phyloP scores from a whole-genome alignment of 805 yeast genomes.

The Groenewaldozyma tartarivorans region DNA sequence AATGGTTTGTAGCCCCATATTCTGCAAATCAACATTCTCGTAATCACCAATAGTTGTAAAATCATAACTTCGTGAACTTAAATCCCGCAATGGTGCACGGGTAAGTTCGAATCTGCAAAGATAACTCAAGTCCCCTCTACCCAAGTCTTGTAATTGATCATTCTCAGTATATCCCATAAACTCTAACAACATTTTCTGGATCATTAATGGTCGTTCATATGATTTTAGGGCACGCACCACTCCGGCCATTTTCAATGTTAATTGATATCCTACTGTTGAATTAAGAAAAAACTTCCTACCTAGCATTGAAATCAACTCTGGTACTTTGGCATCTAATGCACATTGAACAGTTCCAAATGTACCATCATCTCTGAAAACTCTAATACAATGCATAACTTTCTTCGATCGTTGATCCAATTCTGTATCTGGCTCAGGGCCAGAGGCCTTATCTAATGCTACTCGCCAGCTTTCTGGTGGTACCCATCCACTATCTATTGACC shows the following conservation, averaged over 20 bases:
- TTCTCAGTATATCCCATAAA: slow-evolving; percentile 69
- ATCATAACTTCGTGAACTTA: slow-evolving; percentile 64
- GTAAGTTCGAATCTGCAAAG: slow-evolving; percentile 72
- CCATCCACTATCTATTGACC: slow-evolving; percentile 14
- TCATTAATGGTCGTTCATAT: slow-evolving; percentile 65
- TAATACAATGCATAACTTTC: slow-evolving; percentile 30
- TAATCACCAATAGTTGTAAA: slow-evolving; percentile 45
- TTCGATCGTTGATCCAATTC: slow-evolving; percentile 6
- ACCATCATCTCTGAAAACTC: slow-evolving; percentile 76
- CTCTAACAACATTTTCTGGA: slow-evolving; percentile 63
- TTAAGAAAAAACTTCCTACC: slow-evolving; percentile 72
- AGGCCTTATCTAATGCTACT: slow-evolving; percentile 9
- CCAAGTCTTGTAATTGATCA: slow-evolving; percentile 71
- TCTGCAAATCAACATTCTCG: slow-evolving; percentile 61
- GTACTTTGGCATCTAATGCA: slow-evolving; percentile 65
- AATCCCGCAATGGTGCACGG: slow-evolving; percentile 48
- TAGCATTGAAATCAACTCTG: slow-evolving; percentile 59
- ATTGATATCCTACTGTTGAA: slow-evolving; percentile 60
- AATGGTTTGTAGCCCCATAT: slow-evolving; percentile 69
- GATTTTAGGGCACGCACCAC: slow-evolving; percentile 62
- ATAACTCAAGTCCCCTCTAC: slow-evolving; percentile 75
- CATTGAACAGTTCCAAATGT: slow-evolving; percentile 78
- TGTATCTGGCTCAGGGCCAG: slow-evolving; percentile 5
- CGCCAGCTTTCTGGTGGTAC: slow-evolving; percentile 23
- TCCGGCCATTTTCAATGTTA: slow-evolving; percentile 68